Conservation (phyloP, 768 basidiomycete species). For the Boletus sensibilis region DNA sequence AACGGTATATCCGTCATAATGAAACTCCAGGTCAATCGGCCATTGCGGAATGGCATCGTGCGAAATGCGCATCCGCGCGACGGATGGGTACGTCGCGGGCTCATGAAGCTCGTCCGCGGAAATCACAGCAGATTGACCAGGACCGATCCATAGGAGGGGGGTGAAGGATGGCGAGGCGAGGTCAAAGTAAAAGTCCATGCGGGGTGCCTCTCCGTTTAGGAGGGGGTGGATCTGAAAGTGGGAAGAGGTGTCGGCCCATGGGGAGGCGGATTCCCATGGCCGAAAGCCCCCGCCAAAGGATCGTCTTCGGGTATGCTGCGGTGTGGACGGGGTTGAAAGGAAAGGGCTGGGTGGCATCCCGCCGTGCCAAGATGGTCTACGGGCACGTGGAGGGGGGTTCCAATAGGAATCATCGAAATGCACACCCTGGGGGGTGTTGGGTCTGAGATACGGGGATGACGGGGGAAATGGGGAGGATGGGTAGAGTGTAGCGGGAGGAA, state of each 20-base stretch:
- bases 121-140: conserved; percentile 40
- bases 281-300: conserved; percentile 29
- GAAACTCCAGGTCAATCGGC: conserved; percentile 54
- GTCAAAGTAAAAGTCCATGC: conserved; percentile 53
- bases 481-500: conserved; percentile 39
- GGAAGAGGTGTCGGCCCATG: conserved; percentile 26
- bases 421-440: conserved; percentile 30
- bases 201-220: conserved; percentile 50
- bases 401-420: conserved; percentile 23
- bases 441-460: conserved; percentile 29
- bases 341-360: conserved; percentile 27
- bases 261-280: conserved; percentile 23
- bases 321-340: conserved; percentile 16
- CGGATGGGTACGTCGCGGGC: conserved; percentile 55
- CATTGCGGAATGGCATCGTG: conserved; percentile 59
- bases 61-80: conserved; percentile 53
- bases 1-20: conserved; percentile 26
- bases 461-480: conserved; percentile 38
- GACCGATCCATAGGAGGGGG: conserved; percentile 42
- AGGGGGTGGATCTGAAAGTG: conserved; percentile 30
- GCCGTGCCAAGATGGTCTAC: conserved; percentile 48
- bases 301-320: conserved; percentile 19
- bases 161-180: conserved; percentile 47
- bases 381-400: conserved; percentile 31
- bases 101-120: conserved; percentile 46